Base-by-base conservation (phyloP, 805 yeast genomes). In the Myxozyma monticola region DNA sequence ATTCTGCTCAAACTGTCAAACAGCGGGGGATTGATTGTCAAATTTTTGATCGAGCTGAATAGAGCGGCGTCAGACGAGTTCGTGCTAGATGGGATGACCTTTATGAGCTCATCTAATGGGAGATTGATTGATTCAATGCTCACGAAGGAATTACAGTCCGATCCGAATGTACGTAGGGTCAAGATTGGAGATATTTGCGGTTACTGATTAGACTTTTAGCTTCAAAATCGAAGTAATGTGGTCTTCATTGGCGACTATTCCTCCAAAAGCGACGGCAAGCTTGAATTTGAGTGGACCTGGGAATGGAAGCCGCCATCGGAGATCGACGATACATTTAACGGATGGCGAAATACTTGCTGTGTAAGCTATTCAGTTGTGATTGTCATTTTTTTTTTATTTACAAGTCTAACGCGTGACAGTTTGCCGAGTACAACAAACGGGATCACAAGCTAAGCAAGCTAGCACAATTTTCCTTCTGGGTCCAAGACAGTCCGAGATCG, bases 351-450 rank as follows among this genome's bases (percentile, higher is more conserved):
- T 9, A 60, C 64, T n/a, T 63, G 68, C 42, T 67, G 73, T 20
- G 58, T 54, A 52, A 14, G 57, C 21, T 14, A 26, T 12, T 37
- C 14, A 1, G 31, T n/a, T 22, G 6, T 15, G 14, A 15, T 24
- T 21, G 6, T 22, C 2, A n/a, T 24, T 38, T 20, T 26, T 17
- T 17, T n/a, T n/a, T n/a, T n/a, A n/a, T n/a, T n/a, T n/a, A n/a
- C 6, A 35, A n/a, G 21, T 21, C 14, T 17, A 14, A 10, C 5
- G 24, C 20, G 6, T 10, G 6, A 1, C 24, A 54, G 58, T 72
- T 71, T 50, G 73, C 72, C 26, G 72, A 71, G 49, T 71, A 71
- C 54, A 66, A 59, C 48, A 64, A 64, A 42, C 62, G 63, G 24
- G 63, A 61, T 5, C 71, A 70, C 48, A 52, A 54, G 6, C 59